These are phyloP conservation scores for Leccinum cinnamomeum DNA, from an alignment of 1,284 basidiomycete species.

Conservation along the genomic window DNA sequence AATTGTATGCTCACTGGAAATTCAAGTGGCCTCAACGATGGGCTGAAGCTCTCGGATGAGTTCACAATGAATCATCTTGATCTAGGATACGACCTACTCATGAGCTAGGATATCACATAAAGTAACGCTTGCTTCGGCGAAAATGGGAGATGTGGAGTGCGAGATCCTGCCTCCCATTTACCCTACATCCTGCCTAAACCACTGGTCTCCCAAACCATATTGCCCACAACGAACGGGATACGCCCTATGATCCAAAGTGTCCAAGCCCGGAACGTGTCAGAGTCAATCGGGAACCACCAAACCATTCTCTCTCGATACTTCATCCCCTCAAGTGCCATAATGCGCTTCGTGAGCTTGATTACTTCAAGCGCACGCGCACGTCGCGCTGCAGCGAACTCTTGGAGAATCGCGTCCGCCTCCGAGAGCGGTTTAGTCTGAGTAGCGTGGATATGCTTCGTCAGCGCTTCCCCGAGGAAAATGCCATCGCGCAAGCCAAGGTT, in stretches of 20 bases:
- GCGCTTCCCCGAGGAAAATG: conserved; percentile 32
- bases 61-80: too few species aligned
- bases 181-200: conserved; percentile 21
- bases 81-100: too few species aligned
- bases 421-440: neutral
- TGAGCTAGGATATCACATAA: too few species aligned
- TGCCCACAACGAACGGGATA: conserved; percentile 15
- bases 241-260: conserved; percentile 18
- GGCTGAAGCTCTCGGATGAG: too few species aligned
- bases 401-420: neutral
- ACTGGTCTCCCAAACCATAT: conserved; percentile 23
- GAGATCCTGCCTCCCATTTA: too few species aligned
- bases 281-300: conserved; percentile 26
- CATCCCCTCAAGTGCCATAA: neutral
- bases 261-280: conserved; percentile 12
- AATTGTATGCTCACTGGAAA: too few species aligned
- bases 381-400: neutral
- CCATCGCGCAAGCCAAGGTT: conserved; percentile 48
- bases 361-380: neutral
- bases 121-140: too few species aligned
- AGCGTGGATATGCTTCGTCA: conserved; percentile 21
- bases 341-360: neutral
- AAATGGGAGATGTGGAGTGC: too few species aligned
- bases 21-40: too few species aligned
- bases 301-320: neutral